Percentiles rank a stretch among this genome's conserved stretches.
These are phyloP conservation scores for Debaryomyces prosopidis DNA, from an alignment of 805 yeast species.

Conservation along the genomic window DNA sequence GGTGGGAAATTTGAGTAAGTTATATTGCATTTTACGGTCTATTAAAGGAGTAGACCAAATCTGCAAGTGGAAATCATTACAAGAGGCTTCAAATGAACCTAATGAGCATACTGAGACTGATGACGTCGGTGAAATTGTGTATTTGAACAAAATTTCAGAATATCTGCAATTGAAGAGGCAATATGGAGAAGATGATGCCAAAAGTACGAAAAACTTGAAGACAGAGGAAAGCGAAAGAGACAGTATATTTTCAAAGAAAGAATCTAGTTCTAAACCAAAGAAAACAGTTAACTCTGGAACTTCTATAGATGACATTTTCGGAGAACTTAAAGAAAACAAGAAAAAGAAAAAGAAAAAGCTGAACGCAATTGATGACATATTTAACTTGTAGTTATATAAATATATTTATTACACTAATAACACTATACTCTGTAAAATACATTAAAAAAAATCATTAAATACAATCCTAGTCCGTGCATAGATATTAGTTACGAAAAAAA, in stretches of 20 bases:
- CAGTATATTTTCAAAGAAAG: neutral
- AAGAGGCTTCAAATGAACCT: too few species aligned
- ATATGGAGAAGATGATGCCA: constrained; percentile 1
- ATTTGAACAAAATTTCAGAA: constrained; percentile 16
- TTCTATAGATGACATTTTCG: constrained; percentile 10
- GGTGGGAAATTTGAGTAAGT: constrained; percentile 53
- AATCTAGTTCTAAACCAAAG: constrained; percentile 9
- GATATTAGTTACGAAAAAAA: neutral
- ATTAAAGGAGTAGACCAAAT: constrained; percentile 16
- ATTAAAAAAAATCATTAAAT: neutral
- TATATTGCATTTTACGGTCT: constrained; percentile 27
- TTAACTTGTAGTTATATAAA: constrained; percentile 30
- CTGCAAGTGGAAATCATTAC: neutral
- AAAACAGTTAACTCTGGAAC: constrained; percentile 2
- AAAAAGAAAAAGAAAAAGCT: constrained; percentile 48
- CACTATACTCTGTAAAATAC: neutral
- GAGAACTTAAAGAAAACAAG: constrained; percentile 10
- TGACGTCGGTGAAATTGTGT: constrained; percentile 23
- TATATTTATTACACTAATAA: neutral
- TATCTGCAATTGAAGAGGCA: neutral
- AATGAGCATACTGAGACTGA: constrained; percentile 1
- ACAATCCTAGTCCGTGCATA: neutral
- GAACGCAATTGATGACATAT: constrained; percentile 73
- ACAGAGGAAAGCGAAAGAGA: constrained; percentile 6
- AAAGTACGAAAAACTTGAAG: constrained; percentile 4